Conservation (phyloP, 352 stramenopile species). For the Thraustochytrium striatum region DNA sequence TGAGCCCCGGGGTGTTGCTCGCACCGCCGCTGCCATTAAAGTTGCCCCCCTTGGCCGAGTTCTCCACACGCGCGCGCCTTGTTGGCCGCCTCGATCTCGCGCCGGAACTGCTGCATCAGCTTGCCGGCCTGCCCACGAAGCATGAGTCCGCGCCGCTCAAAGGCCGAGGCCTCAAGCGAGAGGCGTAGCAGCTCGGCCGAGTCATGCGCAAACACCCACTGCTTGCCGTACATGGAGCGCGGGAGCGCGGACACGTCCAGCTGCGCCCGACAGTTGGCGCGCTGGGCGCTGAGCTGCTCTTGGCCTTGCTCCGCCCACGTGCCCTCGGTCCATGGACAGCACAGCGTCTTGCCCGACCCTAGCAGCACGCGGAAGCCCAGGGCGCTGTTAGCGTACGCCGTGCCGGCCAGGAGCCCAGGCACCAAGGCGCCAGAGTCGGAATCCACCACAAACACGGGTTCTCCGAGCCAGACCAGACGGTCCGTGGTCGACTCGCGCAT, state of each 20-base stretch:
- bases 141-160: neutral
- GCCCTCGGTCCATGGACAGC: slow-evolving; percentile 12
- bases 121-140: neutral
- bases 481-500: neutral
- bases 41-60: too few relatives aligned
- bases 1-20: too few relatives aligned
- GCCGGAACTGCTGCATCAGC: neutral
- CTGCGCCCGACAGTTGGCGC: neutral
- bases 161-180: neutral
- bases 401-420: slow-evolving; percentile 2
- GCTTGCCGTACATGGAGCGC: slow-evolving; percentile 19
- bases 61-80: too few relatives aligned
- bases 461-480: slow-evolving; percentile 12
- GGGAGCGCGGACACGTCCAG: slow-evolving; percentile 35
- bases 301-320: neutral
- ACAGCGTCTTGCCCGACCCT: neutral
- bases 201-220: slow-evolving; percentile 39
- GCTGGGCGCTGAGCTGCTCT: neutral
- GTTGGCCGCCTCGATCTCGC: too few relatives aligned
- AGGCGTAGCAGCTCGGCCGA: neutral
- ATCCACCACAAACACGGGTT: slow-evolving; percentile 31
- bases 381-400: slow-evolving; percentile 23
- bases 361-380: slow-evolving; percentile 27
- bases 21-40: too few relatives aligned
- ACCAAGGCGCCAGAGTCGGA: neutral